Conservation (phyloP, 2,329 filamentous ascomycete genomes). For the Fusarium sarcochroum region DNA sequence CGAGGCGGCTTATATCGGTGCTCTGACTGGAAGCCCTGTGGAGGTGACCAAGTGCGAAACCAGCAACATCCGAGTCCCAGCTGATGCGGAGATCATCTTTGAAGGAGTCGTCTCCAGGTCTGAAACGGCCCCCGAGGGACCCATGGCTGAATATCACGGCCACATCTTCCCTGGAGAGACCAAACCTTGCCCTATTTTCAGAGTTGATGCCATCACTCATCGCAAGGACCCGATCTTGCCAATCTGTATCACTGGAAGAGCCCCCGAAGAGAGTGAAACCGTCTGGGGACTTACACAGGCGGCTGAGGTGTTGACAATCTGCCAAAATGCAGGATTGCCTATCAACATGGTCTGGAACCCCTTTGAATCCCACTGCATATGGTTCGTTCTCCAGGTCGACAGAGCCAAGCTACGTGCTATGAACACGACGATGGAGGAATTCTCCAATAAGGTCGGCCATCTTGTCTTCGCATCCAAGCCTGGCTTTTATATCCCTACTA, state of each 20-base stretch:
- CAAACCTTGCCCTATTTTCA: too few species aligned
- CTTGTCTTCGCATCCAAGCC: background rate
- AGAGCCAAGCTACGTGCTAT: background rate
- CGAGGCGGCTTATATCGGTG: too few species aligned
- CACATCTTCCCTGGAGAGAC: too few species aligned
- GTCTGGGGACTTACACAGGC: background rate
- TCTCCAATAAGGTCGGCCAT: background rate
- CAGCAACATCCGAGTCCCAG: too few species aligned
- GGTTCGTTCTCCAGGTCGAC: background rate
- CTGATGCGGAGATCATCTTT: too few species aligned
- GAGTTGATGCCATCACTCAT: too few species aligned
- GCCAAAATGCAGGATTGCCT: background rate
- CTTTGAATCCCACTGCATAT: background rate
- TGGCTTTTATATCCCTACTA: background rate
- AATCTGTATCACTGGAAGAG: background rate
- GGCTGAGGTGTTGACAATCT: background rate
- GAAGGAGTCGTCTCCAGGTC: too few species aligned
- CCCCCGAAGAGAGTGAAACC: background rate
- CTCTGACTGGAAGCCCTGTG: too few species aligned
- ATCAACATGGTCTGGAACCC: conserved; percentile 1
- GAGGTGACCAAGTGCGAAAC: too few species aligned
- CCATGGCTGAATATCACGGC: too few species aligned
- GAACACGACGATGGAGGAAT: background rate
- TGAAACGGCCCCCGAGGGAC: too few species aligned
- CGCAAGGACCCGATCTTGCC: too few species aligned